Base-by-base conservation (phyloP, 1,139 yeast genomes). In the Pichia sp. region DNA sequence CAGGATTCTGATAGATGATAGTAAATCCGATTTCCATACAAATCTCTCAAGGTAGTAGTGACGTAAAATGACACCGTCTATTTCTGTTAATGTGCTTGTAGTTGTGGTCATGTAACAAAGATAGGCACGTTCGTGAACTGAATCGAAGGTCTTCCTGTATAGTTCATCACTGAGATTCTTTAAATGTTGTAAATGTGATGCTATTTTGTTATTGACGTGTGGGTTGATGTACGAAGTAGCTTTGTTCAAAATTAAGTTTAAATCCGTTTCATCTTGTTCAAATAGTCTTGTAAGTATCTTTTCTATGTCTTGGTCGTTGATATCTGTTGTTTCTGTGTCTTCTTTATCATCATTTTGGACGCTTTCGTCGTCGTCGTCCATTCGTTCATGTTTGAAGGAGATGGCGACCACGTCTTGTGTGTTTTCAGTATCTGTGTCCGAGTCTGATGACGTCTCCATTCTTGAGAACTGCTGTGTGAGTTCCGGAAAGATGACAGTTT, bases 1-100 rank as follows among this genome's bases (percentile, higher is more conserved):
- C 38, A 89, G 68, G 44, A 67, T 66, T 35, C 93, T 69, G 17
- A 89, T 71, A 1, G 90, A 71, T 4, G 67, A 68, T 50, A 86
- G 65, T 40, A 83, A 62, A 51, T 76, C 75, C 8, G 70, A 56
- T 50, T 73, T 69, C 83, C 83, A 78, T 39, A 64, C 56, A 60
- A 77, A 78, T 31, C 70, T 59, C 52, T 70, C 69, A 80, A 77
- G 73, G 58, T 76, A 77, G 48, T 68, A 61, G 37, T 63, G 63
- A 50, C 82, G 62, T 39, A 77, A 70, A 33, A 62, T 59, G 31
- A 64, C 60, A 28, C 73, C 67, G 44, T 77, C 82, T 6, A 61
- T 59, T 8, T 48, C 53, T 1, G 59, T n/a, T 57, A 1, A 65
- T 50, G 14, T 57, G 56, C 6, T 46, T 44, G 47, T 60, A 69